These are phyloP conservation scores for Aspergillus campestris DNA, from an alignment of 495 filamentous ascomycete genomes.

Conservation along the genomic window DNA sequence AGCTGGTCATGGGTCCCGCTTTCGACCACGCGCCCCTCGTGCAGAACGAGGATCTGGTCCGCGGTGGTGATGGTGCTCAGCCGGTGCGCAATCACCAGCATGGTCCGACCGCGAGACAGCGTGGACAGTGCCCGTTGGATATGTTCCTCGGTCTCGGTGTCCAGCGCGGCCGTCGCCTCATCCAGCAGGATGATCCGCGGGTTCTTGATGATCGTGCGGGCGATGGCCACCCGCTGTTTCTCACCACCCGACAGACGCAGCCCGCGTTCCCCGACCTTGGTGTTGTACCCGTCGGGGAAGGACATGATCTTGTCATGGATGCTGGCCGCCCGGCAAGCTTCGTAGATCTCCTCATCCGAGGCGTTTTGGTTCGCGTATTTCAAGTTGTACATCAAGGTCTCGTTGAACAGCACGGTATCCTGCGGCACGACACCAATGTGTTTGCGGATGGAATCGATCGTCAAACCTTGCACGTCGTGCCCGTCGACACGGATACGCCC, in stretches of 20 bases:
- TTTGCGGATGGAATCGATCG: slow-evolving; percentile 83
- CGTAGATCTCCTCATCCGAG: slow-evolving; percentile 78
- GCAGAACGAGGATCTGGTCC: slow-evolving; percentile 89
- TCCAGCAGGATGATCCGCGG: slow-evolving; percentile 94
- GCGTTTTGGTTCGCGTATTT: slow-evolving; percentile 85
- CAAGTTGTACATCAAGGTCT: slow-evolving; percentile 93
- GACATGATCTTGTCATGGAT: slow-evolving; percentile 93
- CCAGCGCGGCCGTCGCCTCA: slow-evolving; percentile 91
- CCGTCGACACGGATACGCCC: slow-evolving; percentile 80
- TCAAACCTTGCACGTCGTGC: slow-evolving; percentile 72
- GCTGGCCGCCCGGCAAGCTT: slow-evolving; percentile 83
- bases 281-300: slow-evolving; percentile 88
- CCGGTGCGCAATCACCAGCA: slow-evolving; percentile 78
- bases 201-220: slow-evolving; percentile 91
- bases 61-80: slow-evolving; percentile 91
- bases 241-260: slow-evolving; percentile 89
- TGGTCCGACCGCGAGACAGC: slow-evolving; percentile 75
- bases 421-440: slow-evolving; percentile 96
- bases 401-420: slow-evolving; percentile 95
- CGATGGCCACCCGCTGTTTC: slow-evolving; percentile 95
- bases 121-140: slow-evolving; percentile 80
- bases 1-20: slow-evolving; percentile 81
- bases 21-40: slow-evolving; percentile 76
- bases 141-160: slow-evolving; percentile 92
- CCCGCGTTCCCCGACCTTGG: slow-evolving; percentile 91